A percentile compares a stretch with the other conserved stretches of the same genome.
These are phyloP conservation scores for Zygoascus ofunaensis DNA, from an alignment of 805 yeast genomes.

Conservation along the genomic window DNA sequence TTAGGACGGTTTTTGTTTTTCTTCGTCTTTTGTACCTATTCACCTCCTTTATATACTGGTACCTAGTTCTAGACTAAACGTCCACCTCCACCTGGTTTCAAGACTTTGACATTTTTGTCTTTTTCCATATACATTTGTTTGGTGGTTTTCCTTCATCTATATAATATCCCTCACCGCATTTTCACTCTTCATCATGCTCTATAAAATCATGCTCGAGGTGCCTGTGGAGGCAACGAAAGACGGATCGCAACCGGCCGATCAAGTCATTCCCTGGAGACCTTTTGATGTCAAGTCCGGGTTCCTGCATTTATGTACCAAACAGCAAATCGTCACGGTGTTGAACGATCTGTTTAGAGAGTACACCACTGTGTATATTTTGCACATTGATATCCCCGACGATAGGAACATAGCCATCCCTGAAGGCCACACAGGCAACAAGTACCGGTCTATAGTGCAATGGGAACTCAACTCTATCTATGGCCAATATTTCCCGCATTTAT, in stretches of 20 bases:
- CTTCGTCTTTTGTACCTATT: too few species aligned
- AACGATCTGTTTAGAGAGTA: slow-evolving; percentile 14
- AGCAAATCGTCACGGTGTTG: slow-evolving; percentile 20
- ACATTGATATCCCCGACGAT: slow-evolving; percentile 18
- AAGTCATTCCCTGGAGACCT: slow-evolving; percentile 18
- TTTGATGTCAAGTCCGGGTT: slow-evolving; percentile 23
- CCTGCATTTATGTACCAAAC: slow-evolving; percentile 21
- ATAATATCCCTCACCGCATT: too few species aligned
- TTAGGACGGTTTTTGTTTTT: too few species aligned
- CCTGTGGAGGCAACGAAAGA: slow-evolving; percentile 21
- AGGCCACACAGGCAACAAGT: slow-evolving; percentile 21
- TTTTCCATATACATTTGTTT: too few species aligned
- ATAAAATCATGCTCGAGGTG: slow-evolving; percentile 16
- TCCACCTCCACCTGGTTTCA: too few species aligned
- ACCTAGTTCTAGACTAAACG: too few species aligned
- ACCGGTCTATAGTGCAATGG: slow-evolving; percentile 18
- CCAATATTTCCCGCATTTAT: slow-evolving; percentile 21
- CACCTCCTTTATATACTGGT: too few species aligned
- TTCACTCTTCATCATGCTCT: slow-evolving; percentile 28
- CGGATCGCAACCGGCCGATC: slow-evolving; percentile 14
- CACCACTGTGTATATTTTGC: slow-evolving; percentile 15
- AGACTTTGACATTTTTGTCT: too few species aligned
- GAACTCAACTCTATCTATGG: slow-evolving; percentile 19
- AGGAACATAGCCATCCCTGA: slow-evolving; percentile 11
- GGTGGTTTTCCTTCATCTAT: too few species aligned